Evolutionary conservation across 495 filamentous ascomycete genomes (phyloP), one percentile per base, ranked within the genome.

Genomic region (Trichocladium uniseriatum): DNA sequence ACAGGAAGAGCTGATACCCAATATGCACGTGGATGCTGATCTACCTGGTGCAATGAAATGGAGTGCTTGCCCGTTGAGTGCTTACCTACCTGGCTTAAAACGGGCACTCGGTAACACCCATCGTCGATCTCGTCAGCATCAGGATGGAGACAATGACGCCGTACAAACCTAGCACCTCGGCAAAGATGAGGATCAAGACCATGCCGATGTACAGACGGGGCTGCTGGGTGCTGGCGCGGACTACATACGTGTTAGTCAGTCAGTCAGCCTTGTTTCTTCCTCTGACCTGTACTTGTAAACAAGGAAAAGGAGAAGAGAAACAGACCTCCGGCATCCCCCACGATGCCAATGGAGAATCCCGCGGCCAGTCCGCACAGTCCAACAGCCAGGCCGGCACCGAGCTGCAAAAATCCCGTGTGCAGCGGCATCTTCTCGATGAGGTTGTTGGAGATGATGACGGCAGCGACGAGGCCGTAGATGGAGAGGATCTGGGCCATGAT

Each of bases 151-250:
- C 68, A 16, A 72, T 65, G 2, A 69, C 65, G 1, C 69, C 68
- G 48, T 72, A 67, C 40, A 94, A 74, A 24, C 90, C 89, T 52
- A 96, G 68, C 31, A 95, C 90, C 69, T 96, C 90, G 28, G 83
- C 86, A 60, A 95, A 94, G 74, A 95, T 95, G 57, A 96, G 70
- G 53, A 96, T 91, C 56, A 95, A 67, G 54, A 95, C 89, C 89
- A 95, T 94, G 54, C 91, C 90, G 29, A 94, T 84, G 62, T 89
- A 96, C 20, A 95, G 79, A 39, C 89, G 79, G 13, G 83, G 87
- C 67, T 96, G 90, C 60, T 83, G 81, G 73, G 92, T 87, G 59
- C 87, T 91, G 31, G 86, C 83, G 47, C 90, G 78, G 45, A 92
- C 86, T 66, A n/a, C 19, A 4, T 21, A 43, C 18, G 21, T 10